Base-by-base conservation (phyloP, 495 filamentous ascomycete genomes). In the Monascus purpureus region DNA sequence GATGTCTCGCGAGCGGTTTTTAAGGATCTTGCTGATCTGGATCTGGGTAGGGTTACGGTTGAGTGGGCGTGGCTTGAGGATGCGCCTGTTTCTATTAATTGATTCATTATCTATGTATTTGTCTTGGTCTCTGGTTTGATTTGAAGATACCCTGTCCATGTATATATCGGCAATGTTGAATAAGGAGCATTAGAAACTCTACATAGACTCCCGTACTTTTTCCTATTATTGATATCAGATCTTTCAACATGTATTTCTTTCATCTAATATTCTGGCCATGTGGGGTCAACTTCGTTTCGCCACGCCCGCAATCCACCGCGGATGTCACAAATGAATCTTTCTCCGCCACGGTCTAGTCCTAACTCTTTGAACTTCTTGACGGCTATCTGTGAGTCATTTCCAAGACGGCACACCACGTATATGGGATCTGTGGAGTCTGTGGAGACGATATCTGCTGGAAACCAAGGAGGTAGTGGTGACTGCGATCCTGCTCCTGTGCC, bases 351-450 rank as follows among this genome's bases (percentile, higher is more conserved):
- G 31, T 68, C 72, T n/a, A 80, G 34, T 2, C 75, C 75, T 24
- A 73, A 43, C 19, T 85, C 71, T 47, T 77, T 83, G 38, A 93
- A 39, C 47, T 63, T 76, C 45, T 66, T 68, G 1, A 84, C 73
- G 0, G 75, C 78, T 31, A 85, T 50, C 48, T 94, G 90, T 1
- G 83, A 93, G 48, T 97, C 90, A 41, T 94, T 83, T 2, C 90
- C 90, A 2, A 78, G 67, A 12, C 84, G 70, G 45, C 90, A 97
- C 0, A 97, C 65, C 2, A 93, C 73, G 45, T 82, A 81, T 7
- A 95, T 60, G 0, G 66, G 63, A 29, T 53, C 42, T 4, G 29
- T 45, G 5, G 47, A 46, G 2, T 55, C 42, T 1, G 38, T 16
- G 0, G 39, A 32, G 12, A 35, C 35, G 13, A 57, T 19, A 17